Evolutionary conservation across 2,329 filamentous ascomycete genomes (phyloP).

Genomic region (Neurospora sp.): DNA sequence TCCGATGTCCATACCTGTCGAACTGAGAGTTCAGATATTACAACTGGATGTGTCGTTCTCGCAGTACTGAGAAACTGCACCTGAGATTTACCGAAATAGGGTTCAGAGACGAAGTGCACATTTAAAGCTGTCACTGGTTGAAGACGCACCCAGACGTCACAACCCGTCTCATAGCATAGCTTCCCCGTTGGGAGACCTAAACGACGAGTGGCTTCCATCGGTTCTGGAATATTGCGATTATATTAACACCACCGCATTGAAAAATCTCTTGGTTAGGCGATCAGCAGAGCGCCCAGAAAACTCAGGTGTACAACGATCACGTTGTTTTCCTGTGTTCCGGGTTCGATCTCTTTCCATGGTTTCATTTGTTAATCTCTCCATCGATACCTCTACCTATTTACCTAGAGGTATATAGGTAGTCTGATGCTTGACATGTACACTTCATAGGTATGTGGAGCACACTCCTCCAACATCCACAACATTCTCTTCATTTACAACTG

Average conservation of each 20-base stretch:
- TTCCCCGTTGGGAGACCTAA: not conserved
- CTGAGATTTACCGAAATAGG: not conserved
- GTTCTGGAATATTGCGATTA: constrained; percentile 3
- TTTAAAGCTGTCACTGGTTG: not conserved
- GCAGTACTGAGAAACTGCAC: not conserved
- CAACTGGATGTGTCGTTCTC: not conserved
- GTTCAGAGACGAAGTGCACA: not conserved
- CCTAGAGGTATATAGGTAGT: no score
- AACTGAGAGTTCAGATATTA: not conserved
- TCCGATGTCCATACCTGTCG: not conserved
- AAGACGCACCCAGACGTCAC: not conserved
- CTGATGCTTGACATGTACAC: no score
- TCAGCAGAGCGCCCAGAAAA: no score
- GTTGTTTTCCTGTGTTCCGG: not conserved
- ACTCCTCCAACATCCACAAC: not conserved
- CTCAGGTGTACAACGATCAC: not conserved
- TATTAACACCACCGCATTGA: not conserved
- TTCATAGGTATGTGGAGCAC: no score
- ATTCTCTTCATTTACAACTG: not conserved
- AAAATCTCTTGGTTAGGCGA: no score
- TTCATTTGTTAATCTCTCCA: not conserved
- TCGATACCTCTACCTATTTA: no score
- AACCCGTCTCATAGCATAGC: not conserved
- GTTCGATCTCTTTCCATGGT: not conserved
- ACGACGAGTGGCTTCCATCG: constrained; percentile 1